phyloP scores from a whole-genome alignment of 495 filamentous ascomycete genomes.

The Penicillium egyptiacum region DNA sequence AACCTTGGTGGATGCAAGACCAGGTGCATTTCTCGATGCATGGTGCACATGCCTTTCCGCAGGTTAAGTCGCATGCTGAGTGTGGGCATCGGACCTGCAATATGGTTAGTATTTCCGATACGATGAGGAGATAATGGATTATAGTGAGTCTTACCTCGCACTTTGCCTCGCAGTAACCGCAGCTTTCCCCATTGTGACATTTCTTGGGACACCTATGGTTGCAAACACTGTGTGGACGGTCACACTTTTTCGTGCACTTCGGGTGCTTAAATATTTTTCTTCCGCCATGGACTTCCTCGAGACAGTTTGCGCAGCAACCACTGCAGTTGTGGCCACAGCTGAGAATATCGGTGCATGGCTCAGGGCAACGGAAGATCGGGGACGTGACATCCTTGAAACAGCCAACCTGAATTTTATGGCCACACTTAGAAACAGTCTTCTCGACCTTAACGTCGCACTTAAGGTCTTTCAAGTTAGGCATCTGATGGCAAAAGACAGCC shows the following conservation, averaged over 20 bases:
- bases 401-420: constrained; percentile 1
- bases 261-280: neutral
- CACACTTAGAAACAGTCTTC: constrained; percentile 7
- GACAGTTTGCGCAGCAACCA: constrained; percentile 3
- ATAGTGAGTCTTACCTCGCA: constrained; percentile 53
- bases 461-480: neutral
- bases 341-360: constrained; percentile 7
- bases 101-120: constrained; percentile 2
- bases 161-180: constrained; percentile 51
- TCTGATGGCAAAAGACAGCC: constrained; percentile 5
- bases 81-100: constrained; percentile 14
- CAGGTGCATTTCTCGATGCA: constrained; percentile 58
- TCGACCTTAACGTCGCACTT: constrained; percentile 5
- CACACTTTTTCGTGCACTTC: constrained; percentile 9
- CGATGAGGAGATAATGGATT: constrained; percentile 10
- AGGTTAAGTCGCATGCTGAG: constrained; percentile 26
- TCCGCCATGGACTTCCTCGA: neutral
- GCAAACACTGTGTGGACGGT: constrained; percentile 13
- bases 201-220: constrained; percentile 8
- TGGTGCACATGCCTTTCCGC: constrained; percentile 59
- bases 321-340: constrained; percentile 8
- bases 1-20: constrained; percentile 49
- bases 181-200: constrained; percentile 22
- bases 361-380: constrained; percentile 2
- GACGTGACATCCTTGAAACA: constrained; percentile 10